Percentiles rank a stretch among this genome's conserved stretches.
phyloP scores from a whole-genome alignment of 768 basidiomycete genomes.

The Boletus subcaerulescens region DNA sequence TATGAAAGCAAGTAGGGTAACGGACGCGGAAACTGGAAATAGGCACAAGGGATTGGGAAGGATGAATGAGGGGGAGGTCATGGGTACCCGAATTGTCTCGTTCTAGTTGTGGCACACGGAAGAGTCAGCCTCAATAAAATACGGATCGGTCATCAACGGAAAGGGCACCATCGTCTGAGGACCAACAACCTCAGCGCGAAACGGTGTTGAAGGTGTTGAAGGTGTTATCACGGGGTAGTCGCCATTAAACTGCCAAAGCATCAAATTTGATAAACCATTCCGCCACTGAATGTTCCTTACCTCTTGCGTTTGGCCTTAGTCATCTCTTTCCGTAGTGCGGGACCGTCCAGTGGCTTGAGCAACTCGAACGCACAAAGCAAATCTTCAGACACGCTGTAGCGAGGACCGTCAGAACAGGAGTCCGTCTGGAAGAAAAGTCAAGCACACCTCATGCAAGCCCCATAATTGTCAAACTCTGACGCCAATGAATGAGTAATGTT shows the following conservation, averaged over 20 bases:
- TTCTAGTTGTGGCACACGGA: slow-evolving; percentile 25
- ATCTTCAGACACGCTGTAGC: slow-evolving; percentile 86
- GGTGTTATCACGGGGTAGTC: slow-evolving; percentile 27
- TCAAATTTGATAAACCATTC: neutral
- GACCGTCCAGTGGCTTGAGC: slow-evolving; percentile 91
- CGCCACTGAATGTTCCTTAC: slow-evolving; percentile 34
- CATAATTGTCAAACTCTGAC: slow-evolving; percentile 91
- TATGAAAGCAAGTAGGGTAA: slow-evolving; percentile 30
- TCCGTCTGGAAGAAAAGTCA: neutral
- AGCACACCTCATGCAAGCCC: slow-evolving; percentile 86
- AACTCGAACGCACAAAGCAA: slow-evolving; percentile 96
- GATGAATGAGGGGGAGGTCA: slow-evolving; percentile 20
- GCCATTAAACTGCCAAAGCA: slow-evolving; percentile 30
- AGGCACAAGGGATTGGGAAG: slow-evolving; percentile 21
- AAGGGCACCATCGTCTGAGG: slow-evolving; percentile 6
- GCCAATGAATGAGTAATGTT: slow-evolving; percentile 15
- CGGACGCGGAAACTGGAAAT: slow-evolving; percentile 17
- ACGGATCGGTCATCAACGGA: slow-evolving; percentile 12
- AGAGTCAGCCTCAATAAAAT: slow-evolving; percentile 20
- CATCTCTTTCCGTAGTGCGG: slow-evolving; percentile 96
- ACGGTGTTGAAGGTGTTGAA: neutral
- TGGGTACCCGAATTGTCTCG: slow-evolving; percentile 26
- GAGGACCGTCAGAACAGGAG: slow-evolving; percentile 14
- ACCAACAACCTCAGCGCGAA: slow-evolving; percentile 3
- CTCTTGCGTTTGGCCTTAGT: slow-evolving; percentile 98